Evolutionary conservation across 2,329 filamentous ascomycete species (phyloP).

Genomic region (Colletotrichum abscissum): DNA sequence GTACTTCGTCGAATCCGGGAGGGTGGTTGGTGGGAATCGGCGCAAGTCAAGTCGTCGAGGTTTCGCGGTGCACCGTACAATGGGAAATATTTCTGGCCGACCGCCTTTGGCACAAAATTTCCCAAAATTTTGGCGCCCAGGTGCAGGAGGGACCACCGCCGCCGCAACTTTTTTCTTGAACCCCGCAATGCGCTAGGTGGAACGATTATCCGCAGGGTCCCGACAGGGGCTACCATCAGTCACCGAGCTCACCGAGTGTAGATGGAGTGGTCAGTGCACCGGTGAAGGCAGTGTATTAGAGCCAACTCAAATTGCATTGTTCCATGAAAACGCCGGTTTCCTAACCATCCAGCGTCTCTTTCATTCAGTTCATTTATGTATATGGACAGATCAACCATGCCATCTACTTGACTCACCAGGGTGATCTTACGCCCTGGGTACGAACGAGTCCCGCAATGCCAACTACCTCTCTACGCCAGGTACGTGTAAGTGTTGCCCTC

Average conservation of each 20-base stretch:
- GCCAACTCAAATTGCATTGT: not conserved
- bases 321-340: not conserved
- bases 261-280: not conserved
- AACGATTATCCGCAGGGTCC: constrained; percentile 37
- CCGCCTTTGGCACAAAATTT: constrained; percentile 36
- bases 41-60: not conserved
- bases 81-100: constrained; percentile 34
- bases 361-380: not conserved
- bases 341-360: not conserved
- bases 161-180: constrained; percentile 37
- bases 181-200: constrained; percentile 38
- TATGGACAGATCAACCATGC: not conserved
- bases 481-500: constrained; percentile 79
- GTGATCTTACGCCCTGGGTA: not conserved
- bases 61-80: constrained; percentile 6
- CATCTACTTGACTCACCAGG: not conserved
- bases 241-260: not conserved
- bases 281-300: not conserved
- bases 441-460: not conserved
- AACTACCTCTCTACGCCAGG: constrained; percentile 62
- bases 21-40: not conserved
- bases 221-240: not conserved
- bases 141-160: constrained; percentile 6
- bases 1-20: not conserved
- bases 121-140: constrained; percentile 33